Percentiles rank a stretch among this genome's conserved stretches.
Conservation (phyloP, 2,329 filamentous ascomycete genomes). For the Penicillium occitanis region DNA sequence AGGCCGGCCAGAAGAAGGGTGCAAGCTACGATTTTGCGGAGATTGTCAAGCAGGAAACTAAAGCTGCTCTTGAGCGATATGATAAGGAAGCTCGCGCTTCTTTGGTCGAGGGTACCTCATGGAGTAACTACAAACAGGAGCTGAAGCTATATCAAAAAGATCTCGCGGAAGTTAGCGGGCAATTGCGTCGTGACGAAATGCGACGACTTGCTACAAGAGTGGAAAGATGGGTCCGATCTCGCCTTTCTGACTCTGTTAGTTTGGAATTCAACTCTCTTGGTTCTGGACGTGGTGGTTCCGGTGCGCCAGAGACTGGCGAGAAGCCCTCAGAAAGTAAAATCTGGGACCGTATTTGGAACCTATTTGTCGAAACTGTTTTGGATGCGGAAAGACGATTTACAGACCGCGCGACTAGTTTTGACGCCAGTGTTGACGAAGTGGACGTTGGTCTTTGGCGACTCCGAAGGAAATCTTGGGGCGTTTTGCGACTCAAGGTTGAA, state of each 20-base stretch:
- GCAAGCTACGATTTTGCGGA: constrained; percentile 91
- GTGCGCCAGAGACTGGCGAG: constrained; percentile 74
- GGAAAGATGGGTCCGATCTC: constrained; percentile 89
- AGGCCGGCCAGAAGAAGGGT: constrained; percentile 88
- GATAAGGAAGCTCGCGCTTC: constrained; percentile 72
- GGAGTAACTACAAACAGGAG: constrained; percentile 85
- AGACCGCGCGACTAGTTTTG: constrained; percentile 87
- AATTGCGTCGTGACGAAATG: constrained; percentile 93
- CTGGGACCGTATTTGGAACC: constrained; percentile 92
- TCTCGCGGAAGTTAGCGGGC: constrained; percentile 80
- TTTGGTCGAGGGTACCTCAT: constrained; percentile 73
- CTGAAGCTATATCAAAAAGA: constrained; percentile 82
- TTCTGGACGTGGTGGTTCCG: constrained; percentile 77
- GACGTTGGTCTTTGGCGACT: constrained; percentile 90
- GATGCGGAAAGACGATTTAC: constrained; percentile 85
- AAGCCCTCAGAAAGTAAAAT: constrained; percentile 79
- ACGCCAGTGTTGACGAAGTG: constrained; percentile 87
- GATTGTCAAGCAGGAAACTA: constrained; percentile 83
- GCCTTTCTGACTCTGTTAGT: constrained; percentile 81
- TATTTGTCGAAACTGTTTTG: constrained; percentile 77
- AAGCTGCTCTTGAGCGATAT: constrained; percentile 72
- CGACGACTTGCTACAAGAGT: constrained; percentile 83
- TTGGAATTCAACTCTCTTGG: constrained; percentile 96
- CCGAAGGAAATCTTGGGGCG: constrained; percentile 90
- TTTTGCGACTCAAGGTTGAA: constrained; percentile 84